These are phyloP conservation scores for Tetrapisispora fleetii DNA, from an alignment of 805 yeast species.

Conservation along the genomic window DNA sequence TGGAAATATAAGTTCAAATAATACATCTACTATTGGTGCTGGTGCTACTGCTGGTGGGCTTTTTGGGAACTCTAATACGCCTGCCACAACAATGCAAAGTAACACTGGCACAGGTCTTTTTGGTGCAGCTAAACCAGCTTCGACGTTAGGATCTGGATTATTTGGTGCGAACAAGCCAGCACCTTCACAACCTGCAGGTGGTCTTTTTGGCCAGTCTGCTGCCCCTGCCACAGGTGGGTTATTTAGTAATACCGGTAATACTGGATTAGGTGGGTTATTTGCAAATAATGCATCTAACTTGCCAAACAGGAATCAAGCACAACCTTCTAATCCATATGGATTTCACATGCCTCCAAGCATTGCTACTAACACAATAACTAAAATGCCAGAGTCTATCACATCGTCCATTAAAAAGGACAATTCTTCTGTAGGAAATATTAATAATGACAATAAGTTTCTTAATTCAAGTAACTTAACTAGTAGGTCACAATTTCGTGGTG, in stretches of 20 bases:
- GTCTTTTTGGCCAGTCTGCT: constrained; percentile 7
- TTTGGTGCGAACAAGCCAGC: constrained; percentile 6
- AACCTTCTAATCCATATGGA: constrained; percentile 24
- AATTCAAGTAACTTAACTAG: neutral
- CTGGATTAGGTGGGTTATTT: constrained; percentile 10
- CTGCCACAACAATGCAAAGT: neutral
- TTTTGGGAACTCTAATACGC: constrained; percentile 5
- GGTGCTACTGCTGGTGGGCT: constrained; percentile 6
- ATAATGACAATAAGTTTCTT: neutral
- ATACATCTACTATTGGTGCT: constrained; percentile 3
- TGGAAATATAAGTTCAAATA: constrained; percentile 3
- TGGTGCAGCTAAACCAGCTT: constrained; percentile 2
- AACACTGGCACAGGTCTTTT: constrained; percentile 1
- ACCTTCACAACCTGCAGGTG: constrained; percentile 10
- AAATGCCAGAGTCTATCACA: constrained; percentile 33
- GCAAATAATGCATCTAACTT: constrained; percentile 14
- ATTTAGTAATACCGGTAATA: constrained; percentile 9
- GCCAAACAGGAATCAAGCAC: neutral
- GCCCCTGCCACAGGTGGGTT: constrained; percentile 6
- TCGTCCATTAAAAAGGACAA: constrained; percentile 11
- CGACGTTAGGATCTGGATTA: constrained; percentile 13
- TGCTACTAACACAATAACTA: constrained; percentile 23
- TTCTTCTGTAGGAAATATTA: neutral
- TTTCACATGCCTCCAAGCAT: constrained; percentile 19
- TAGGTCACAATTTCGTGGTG: neutral